Base-by-base conservation (phyloP, 192 early-diverging fungal genomes). In the Coemansia sp. region DNA sequence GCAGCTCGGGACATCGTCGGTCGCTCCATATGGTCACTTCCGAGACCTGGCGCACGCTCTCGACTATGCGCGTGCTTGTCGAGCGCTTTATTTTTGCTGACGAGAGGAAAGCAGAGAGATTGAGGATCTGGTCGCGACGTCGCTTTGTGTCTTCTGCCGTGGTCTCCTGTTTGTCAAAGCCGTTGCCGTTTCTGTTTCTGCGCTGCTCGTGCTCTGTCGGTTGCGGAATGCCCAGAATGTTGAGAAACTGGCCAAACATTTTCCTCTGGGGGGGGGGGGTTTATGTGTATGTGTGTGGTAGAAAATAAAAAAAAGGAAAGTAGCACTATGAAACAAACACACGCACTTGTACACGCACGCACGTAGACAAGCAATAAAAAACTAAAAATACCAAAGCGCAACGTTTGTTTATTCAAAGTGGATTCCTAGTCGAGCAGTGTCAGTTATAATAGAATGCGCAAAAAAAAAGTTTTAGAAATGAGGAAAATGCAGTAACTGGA, bases 11-110 rank as follows among this genome's bases (percentile, higher is more conserved):
- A 34, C 53, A 59, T 30, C 67, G 63, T 20, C 77, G 67, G 68
- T 80, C 77, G 61, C 77, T 64, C 77, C 71, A 80, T 19, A 80
- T 67, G 11, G 66, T 61, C 0, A 67, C 67, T 45, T 80, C 77
- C 0, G 77, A 73, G 3, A 74, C 71, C 34, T 67, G 71, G 6
- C 77, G 57, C 25, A 74, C 50, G 52, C 61, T 71, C 62, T 80
- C 77, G 18, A 80, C 71, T 36, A 74, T 61, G 35, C 61, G 60
- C 34, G 53, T 70, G 8, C 39, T n/a, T 13, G 67, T 61, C 6
- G 47, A 39, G 20, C 53, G 51, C 18, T 64, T 58, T 7, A 64
- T 49, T 23, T 61, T 67, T 1, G 60, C 64, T 8, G 57, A 11
- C 10, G 35, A 23, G 25, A 78, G 67, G 60, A 68, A 72, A 20